Percentiles rank a stretch among this genome's conserved stretches.
phyloP scores from a whole-genome alignment of 1,284 basidiomycete genomes.

The Sporisorium reilianum region DNA sequence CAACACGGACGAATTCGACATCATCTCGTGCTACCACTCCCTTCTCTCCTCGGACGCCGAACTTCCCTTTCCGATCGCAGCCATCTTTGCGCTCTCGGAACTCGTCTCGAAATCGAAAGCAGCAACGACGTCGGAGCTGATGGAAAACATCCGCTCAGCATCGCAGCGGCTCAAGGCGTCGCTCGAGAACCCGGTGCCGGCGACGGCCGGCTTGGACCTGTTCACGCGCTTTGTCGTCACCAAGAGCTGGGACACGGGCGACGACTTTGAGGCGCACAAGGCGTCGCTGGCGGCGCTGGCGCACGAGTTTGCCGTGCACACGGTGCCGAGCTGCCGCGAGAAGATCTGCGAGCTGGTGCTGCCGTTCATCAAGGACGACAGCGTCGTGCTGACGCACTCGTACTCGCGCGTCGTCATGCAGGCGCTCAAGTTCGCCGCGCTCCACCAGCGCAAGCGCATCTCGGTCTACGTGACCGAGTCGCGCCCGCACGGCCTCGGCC shows the following conservation, averaged over 20 bases:
- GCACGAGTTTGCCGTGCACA: slow-evolving; percentile 76
- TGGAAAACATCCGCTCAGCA: slow-evolving; percentile 82
- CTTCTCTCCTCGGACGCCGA: slow-evolving; percentile 69
- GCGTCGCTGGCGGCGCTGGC: slow-evolving; percentile 83
- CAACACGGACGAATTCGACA: slow-evolving; percentile 51
- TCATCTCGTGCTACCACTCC: slow-evolving; percentile 56
- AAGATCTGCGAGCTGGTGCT: slow-evolving; percentile 91
- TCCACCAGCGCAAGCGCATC: slow-evolving; percentile 83
- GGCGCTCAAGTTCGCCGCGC: slow-evolving; percentile 83
- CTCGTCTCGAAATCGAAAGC: slow-evolving; percentile 82
- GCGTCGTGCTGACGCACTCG: slow-evolving; percentile 89
- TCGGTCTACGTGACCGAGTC: slow-evolving; percentile 98
- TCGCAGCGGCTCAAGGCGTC: slow-evolving; percentile 77
- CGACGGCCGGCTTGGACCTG: slow-evolving; percentile 89
- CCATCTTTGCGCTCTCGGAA: slow-evolving; percentile 83
- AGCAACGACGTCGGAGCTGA: slow-evolving; percentile 90
- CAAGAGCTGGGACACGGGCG: slow-evolving; percentile 83
- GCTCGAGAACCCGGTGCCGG: slow-evolving; percentile 82
- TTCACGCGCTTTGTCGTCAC: slow-evolving; percentile 88
- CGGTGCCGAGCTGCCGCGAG: slow-evolving; percentile 76
- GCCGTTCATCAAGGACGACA: slow-evolving; percentile 93
- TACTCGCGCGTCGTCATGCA: slow-evolving; percentile 96
- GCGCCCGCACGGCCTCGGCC: slow-evolving; percentile 79
- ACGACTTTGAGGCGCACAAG: slow-evolving; percentile 84
- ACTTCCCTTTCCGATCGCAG: slow-evolving; percentile 87